Evolutionary conservation across 768 basidiomycete species (phyloP), one percentile per base, ranked within the genome.

Genomic region (Russula sp.): DNA sequence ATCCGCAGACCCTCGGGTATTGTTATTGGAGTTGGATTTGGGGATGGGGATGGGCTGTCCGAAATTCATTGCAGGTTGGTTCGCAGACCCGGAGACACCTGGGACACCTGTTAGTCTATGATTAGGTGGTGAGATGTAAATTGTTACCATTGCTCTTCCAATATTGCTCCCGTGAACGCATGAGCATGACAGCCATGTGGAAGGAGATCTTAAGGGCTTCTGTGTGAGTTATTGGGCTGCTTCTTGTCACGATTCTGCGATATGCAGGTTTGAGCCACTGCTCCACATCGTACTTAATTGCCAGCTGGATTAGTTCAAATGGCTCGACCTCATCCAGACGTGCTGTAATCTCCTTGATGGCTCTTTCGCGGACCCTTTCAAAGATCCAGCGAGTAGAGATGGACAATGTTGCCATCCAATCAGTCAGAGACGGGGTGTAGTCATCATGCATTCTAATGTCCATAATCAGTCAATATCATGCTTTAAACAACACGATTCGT

Each of bases 221-320:
- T 54, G 22, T 18, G 7, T 59, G 51, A 6, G 46, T 38, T 34
- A 63, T 63, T 8, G 49, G 58, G 34, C 13, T 14, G 16, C 0
- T 1, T 6, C 63, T 65, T 5, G 8, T 53, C 43, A 65, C 63
- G 13, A 65, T 57, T 32, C 47, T 53, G 2, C 41, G 13, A 46
- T 66, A 58, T 0, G 67, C 64, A 3, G 64, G 67, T 22, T 60
- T 51, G 35, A 69, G 53, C 69, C 69, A 70, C 14, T 68, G 58
- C 14, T 45, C 22, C 7, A 67, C 66, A 22, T 60, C 62, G 57
- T 61, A 69, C 45, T 62, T 62, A 7, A 59, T 54, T 13, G 70
- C 64, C 20, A 68, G 42, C 3, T 49, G 36, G 25, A 72, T 49
- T 36, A 66, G 61, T 11, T 63, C 65, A 32, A 67, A 58, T 16